A percentile compares a stretch with the other conserved stretches of the same genome.
Conservation (phyloP, 257 asterid species). For the Nicotiana otophora region DNA sequence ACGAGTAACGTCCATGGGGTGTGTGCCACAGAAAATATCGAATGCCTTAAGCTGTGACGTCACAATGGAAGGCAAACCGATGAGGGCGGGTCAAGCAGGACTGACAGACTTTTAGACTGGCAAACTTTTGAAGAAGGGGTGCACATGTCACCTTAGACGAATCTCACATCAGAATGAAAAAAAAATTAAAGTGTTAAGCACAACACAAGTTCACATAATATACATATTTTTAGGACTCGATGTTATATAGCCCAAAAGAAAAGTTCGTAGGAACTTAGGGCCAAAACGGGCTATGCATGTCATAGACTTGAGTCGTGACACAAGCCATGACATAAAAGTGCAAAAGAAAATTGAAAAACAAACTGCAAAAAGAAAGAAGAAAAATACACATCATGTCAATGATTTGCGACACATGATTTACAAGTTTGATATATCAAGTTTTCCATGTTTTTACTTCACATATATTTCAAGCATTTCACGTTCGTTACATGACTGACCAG, state of each 20-base stretch:
- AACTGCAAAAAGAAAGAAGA: no score
- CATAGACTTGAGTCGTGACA: no score
- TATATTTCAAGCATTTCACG: conserved; percentile 29
- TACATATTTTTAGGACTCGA: accelerated
- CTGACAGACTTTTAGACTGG: no score
- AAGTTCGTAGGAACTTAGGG: accelerated
- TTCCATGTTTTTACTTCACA: background rate
- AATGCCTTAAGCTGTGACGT: no score
- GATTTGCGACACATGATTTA: background rate
- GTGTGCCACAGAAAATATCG: no score
- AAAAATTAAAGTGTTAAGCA: accelerated
- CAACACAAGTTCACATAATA: accelerated
- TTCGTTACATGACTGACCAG: conserved; percentile 32
- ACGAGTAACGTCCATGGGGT: no score
- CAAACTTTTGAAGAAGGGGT: no score
- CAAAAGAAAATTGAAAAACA: background rate
- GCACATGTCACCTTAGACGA: accelerated
- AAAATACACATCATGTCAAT: background rate
- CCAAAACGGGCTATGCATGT: accelerated
- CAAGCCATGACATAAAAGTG: background rate
- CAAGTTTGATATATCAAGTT: background rate
- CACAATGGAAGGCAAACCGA: no score
- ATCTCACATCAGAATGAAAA: no score
- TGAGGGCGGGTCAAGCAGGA: no score
- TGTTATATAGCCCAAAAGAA: accelerated